Conservation (phyloP, 2,329 filamentous ascomycete genomes). For the Exophiala phaeomuriformis region DNA sequence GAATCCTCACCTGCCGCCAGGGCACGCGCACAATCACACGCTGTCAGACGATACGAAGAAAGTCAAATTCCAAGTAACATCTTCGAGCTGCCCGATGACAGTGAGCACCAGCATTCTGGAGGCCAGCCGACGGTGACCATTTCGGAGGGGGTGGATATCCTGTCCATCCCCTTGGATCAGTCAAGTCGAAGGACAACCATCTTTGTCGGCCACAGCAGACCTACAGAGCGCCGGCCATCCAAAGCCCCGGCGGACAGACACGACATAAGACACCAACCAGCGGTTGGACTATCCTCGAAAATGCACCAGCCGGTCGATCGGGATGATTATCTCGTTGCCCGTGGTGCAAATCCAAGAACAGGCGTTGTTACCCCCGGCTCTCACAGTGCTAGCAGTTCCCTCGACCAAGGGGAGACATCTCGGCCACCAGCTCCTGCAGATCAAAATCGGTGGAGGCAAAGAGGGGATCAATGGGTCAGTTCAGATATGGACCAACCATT, state of each 20-base stretch:
- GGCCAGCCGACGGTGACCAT: not conserved
- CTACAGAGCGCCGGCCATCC: not conserved
- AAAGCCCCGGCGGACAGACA: not conserved
- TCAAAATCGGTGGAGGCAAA: constrained; percentile 31
- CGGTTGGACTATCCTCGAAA: not conserved
- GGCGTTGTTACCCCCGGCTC: constrained; percentile 34
- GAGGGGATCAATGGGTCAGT: constrained; percentile 34
- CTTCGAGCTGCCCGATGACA: not conserved
- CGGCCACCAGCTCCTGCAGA: constrained; percentile 10
- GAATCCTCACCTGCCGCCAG: too few species aligned
- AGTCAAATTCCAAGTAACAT: not conserved
- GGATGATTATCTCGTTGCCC: constrained; percentile 33
- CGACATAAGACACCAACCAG: not conserved
- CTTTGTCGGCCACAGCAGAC: constrained; percentile 1
- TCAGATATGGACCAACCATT: constrained; percentile 29
- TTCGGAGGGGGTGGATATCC: constrained; percentile 10
- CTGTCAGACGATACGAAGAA: not conserved
- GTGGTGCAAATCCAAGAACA: constrained; percentile 33
- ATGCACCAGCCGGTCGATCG: constrained; percentile 24
- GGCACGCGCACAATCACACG: not conserved
- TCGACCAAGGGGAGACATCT: constrained; percentile 18
- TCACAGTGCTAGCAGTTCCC: constrained; percentile 26
- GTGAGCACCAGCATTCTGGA: not conserved
- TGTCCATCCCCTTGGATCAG: constrained; percentile 17
- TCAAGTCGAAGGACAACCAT: constrained; percentile 6